A percentile compares a stretch with the other conserved stretches of the same genome.
These are phyloP conservation scores for Xerocomus minutiporus DNA, from an alignment of 1,284 basidiomycete genomes.

Conservation along the genomic window DNA sequence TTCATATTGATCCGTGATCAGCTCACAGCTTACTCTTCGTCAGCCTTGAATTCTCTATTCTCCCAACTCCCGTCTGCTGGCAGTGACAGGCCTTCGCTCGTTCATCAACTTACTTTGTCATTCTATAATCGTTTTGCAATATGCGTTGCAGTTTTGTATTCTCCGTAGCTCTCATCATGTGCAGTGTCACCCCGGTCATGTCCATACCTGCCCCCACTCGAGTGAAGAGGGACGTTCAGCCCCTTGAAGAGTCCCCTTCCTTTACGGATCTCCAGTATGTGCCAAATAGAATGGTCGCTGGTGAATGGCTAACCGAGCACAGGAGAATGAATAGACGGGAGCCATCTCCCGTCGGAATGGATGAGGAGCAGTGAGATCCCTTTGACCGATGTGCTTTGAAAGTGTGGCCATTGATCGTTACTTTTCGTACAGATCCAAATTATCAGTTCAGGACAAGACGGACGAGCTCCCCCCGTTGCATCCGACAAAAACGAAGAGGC, in stretches of 20 bases:
- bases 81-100: conserved; percentile 4
- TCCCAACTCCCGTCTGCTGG: not conserved
- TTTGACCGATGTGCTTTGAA: not conserved
- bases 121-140: not conserved
- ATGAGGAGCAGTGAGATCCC: not conserved
- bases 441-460: not conserved
- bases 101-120: conserved; percentile 1
- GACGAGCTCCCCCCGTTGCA: not conserved
- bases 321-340: not conserved
- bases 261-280: not conserved
- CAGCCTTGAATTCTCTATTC: not conserved
- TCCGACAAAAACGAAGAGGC: not conserved
- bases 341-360: not conserved
- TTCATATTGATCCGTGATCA: not conserved
- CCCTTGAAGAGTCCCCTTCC: not conserved
- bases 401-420: not conserved
- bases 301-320: not conserved
- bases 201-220: not conserved
- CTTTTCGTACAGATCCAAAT: not conserved
- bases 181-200: conserved; percentile 6
- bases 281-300: not conserved
- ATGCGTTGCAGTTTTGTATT: conserved; percentile 8
- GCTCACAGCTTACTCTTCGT: not conserved
- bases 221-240: not conserved
- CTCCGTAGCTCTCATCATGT: conserved; percentile 1